Evolutionary conservation across 2,329 filamentous ascomycete species (phyloP), one percentile per base, ranked within the genome.

Genomic region (Talaromyces islandicus): DNA sequence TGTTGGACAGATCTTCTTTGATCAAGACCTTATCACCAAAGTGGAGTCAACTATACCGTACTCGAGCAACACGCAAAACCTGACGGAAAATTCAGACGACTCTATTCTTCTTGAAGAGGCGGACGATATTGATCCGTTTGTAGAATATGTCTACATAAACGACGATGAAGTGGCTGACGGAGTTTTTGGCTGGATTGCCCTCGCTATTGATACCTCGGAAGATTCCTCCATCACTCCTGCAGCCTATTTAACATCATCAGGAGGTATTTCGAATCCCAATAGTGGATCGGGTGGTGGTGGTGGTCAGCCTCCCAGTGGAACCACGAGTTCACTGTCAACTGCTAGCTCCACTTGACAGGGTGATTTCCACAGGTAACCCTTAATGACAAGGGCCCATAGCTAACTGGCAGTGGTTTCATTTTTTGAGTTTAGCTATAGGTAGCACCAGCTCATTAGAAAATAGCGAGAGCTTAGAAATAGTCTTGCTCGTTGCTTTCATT

Each of bases 1-100:
- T 72, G 78, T 88, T 43, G 85, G 86, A 19, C 86, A 89, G 69
- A 68, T 86, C 56, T 88, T 85, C 78, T 85, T 85, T 59, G 84
- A 88, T 69, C 81, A 87, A 68, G 75, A 78, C 63, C 79, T 88
- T 10, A 80, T 84, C 64, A 66, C 66, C 27, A 63, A 75, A 43
- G 83, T 88, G 58, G 80, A 85, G 62, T 69, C 70, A 10, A 75
- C 72, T 0, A 61, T 68, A 0, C 81, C 82, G 0, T 84, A 84
- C 70, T 70, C 62, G 5, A 69, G 70, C 59, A 84, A 84, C 71
- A 58, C 57, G 7, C 56, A 58, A 21, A 14, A 35, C 11, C 2
- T 58, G 21, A 58, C 48, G 3, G 43, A 52, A 19, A 58, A 58
- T 46, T 21, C 43, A 24, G 25, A 54, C 14, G 57, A 58, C 32